These are phyloP conservation scores for Trametes cinnabarina DNA, from an alignment of 768 basidiomycete genomes.

Conservation along the genomic window DNA sequence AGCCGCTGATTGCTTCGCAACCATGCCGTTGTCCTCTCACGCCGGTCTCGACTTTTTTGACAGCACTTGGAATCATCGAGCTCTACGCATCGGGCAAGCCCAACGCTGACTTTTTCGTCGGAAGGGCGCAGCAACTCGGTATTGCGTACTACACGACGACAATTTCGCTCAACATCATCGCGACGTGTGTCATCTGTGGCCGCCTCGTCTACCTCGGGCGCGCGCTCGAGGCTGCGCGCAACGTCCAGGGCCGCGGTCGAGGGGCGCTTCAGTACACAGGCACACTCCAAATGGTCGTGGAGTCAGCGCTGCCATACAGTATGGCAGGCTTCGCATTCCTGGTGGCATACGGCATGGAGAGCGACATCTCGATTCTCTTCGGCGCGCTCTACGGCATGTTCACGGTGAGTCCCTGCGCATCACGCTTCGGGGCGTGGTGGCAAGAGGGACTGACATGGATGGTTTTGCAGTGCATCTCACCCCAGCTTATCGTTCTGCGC, in stretches of 20 bases:
- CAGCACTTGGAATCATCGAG: conserved; percentile 21
- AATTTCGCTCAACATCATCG: conserved; percentile 20
- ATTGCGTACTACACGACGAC: conserved; percentile 19
- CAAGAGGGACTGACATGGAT: too few species aligned
- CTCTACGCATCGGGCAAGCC: conserved; percentile 15
- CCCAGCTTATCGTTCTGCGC: conserved; percentile 21
- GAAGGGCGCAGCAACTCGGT: conserved; percentile 13
- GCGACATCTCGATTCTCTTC: conserved; percentile 19
- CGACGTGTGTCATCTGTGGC: conserved; percentile 20
- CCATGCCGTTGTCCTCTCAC: not conserved
- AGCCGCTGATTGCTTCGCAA: not conserved
- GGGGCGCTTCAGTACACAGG: conserved; percentile 14
- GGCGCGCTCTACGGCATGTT: conserved; percentile 20
- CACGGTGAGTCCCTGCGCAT: conserved; percentile 20
- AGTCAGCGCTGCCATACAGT: conserved; percentile 24
- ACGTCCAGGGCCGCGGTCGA: not conserved
- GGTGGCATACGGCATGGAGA: conserved; percentile 19
- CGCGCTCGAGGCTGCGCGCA: conserved; percentile 4
- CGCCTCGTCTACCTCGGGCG: conserved; percentile 19
- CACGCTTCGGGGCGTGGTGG: too few species aligned
- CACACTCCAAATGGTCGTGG: conserved; percentile 18
- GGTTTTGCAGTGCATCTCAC: conserved; percentile 16
- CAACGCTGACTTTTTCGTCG: conserved; percentile 20
- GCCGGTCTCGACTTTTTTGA: not conserved
- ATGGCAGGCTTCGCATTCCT: conserved; percentile 23